These are phyloP conservation scores for Entomophthora muscae DNA, from an alignment of 371 early-diverging fungal species.

Conservation along the genomic window DNA sequence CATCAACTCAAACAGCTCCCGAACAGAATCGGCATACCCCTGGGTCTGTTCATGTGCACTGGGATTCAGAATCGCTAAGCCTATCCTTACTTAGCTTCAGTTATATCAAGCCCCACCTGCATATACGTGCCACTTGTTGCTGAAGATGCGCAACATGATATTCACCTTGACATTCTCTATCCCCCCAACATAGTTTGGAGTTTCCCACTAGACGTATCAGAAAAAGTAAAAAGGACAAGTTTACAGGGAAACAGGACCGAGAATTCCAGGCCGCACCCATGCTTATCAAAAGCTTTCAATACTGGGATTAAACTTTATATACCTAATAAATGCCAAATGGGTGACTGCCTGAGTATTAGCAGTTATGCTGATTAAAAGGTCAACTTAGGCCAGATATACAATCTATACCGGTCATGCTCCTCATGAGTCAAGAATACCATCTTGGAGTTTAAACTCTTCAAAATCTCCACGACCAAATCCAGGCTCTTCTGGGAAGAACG, in stretches of 20 bases:
- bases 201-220: slow-evolving; percentile 43
- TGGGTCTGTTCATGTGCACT: slow-evolving; percentile 65
- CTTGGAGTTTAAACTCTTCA: slow-evolving; percentile 57
- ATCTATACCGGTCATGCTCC: slow-evolving; percentile 64
- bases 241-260: slow-evolving; percentile 59
- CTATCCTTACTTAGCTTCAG: slow-evolving; percentile 17
- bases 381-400: background rate
- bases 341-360: slow-evolving; percentile 96
- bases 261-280: slow-evolving; percentile 93
- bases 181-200: slow-evolving; percentile 69
- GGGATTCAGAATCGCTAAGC: slow-evolving; percentile 86
- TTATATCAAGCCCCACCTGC: slow-evolving; percentile 29
- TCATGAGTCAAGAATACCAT: slow-evolving; percentile 55
- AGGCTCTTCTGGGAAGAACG: slow-evolving; percentile 41
- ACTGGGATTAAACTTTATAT: slow-evolving; percentile 1
- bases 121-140: slow-evolving; percentile 94
- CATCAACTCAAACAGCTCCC: slow-evolving; percentile 84
- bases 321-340: slow-evolving; percentile 79
- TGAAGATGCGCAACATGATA: slow-evolving; percentile 78
- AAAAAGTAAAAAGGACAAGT: slow-evolving; percentile 3
- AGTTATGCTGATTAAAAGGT: slow-evolving; percentile 33
- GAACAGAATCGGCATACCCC: slow-evolving; percentile 75
- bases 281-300: slow-evolving; percentile 20
- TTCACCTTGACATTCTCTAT: slow-evolving; percentile 92
- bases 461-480: slow-evolving; percentile 34